Conservation (phyloP, 345 rosid genomes). For the Brassica cretica region DNA sequence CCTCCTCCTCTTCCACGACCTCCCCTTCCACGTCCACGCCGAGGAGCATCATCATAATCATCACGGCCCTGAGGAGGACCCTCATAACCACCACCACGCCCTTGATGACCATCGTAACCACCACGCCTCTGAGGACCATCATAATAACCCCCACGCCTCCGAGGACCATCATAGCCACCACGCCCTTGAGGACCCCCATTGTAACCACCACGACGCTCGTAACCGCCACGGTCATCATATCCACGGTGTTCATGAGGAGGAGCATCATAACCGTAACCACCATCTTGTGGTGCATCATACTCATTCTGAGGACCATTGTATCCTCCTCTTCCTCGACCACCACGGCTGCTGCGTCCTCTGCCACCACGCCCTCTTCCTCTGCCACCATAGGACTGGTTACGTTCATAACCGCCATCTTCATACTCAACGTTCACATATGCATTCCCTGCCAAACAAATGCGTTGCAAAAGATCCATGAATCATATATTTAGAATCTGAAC, state of each 20-base stretch:
- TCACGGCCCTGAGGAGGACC: constrained; percentile 23
- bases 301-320: constrained; percentile 64
- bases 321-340: constrained; percentile 88
- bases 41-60: constrained; percentile 28
- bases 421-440: constrained; percentile 62
- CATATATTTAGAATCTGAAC: neutral
- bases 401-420: constrained; percentile 82
- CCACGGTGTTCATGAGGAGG: constrained; percentile 44
- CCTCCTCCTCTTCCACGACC: constrained; percentile 42
- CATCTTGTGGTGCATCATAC: constrained; percentile 63
- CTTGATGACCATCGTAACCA: constrained; percentile 16
- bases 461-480: neutral
- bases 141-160: constrained; percentile 28
- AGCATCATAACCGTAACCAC: constrained; percentile 61
- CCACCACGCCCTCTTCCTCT: constrained; percentile 94
- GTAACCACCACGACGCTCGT: constrained; percentile 25
- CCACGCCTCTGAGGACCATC: constrained; percentile 18
- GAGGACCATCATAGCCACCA: constrained; percentile 45
- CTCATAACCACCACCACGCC: constrained; percentile 18
- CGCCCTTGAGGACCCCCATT: constrained; percentile 23
- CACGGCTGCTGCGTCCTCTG: constrained; percentile 73
- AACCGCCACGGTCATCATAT: constrained; percentile 36
- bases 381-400: constrained; percentile 54
- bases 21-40: constrained; percentile 75
- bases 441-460: constrained; percentile 51